Evolutionary conservation across 768 basidiomycete genomes (phyloP), one percentile per base, ranked within the genome.

Genomic region (Xerocomus spinulosus): DNA sequence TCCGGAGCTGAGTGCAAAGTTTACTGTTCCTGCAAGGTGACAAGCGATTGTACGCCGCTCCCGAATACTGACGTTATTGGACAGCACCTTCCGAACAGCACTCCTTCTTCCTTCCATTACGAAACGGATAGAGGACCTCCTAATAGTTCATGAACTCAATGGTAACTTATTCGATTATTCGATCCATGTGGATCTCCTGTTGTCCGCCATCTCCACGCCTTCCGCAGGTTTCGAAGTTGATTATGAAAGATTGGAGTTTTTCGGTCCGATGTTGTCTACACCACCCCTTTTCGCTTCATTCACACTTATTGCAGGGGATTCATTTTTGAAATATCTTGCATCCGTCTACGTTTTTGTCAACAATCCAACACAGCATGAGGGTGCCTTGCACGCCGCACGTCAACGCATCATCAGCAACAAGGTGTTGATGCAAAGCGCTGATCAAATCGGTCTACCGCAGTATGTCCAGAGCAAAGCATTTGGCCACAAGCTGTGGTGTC

Each of bases 181-280:
- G n/a, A 75, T 93, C 36, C 65, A 73, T 14, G 84, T 87, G 56
- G 66, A 75, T 24, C 70, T 79, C 20, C 69, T 93, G 33, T 75
- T 81, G 40, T 70, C 74, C 32, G 87, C 92, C 9, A 70, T 90
- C 33, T 82, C 81, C 51, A 71, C 88, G 0, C 84, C 86, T 8
- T 81, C 87, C 9, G 81, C 81, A 28, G 77, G 78, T 25, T 73
- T 78, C 39, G 87, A 86, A 54, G 74, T 75, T 50, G 78, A 93
- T 68, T 93, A 93, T 64, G 88, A 94, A 67, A 81, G 91, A 29
- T 68, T 92, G 38, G 92, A 92, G 63, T 73, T 92, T 42, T 75
- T 92, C 14, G 91, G 89, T 90, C 56, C 49, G 71, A 46, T 35
- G 52, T 51, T 33, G 35, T 23, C 48, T 35, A 38, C 23, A 43